Evolutionary conservation across 352 stramenopile genomes (phyloP).

Genomic region (Globisporangium perplexum): DNA sequence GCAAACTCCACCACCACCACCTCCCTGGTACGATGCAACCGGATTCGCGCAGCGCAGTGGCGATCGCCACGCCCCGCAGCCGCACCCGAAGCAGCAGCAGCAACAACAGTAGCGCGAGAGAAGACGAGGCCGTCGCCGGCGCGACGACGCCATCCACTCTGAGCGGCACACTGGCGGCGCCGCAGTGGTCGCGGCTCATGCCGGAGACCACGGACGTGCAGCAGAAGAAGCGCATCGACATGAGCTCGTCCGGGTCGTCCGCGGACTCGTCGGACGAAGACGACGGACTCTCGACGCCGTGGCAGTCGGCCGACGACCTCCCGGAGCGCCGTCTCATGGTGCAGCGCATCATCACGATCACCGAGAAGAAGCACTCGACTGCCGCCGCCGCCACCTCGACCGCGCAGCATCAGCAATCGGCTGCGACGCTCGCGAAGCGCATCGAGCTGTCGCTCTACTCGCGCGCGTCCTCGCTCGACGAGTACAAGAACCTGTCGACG

Average conservation of each 20-base stretch:
- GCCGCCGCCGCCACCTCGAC: slow-evolving; percentile 55
- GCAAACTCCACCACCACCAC: no score
- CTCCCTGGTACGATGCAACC: no score
- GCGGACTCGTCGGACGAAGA: slow-evolving; percentile 9
- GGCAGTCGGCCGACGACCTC: slow-evolving; percentile 77
- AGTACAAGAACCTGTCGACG: slow-evolving; percentile 86
- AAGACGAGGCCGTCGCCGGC: slow-evolving; percentile 2
- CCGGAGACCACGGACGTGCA: slow-evolving; percentile 19
- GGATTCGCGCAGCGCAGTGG: neutral
- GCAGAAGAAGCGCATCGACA: slow-evolving; percentile 16
- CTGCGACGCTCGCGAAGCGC: slow-evolving; percentile 75
- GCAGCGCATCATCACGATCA: slow-evolving; percentile 86
- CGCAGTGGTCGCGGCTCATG: slow-evolving; percentile 24
- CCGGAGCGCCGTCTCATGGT: slow-evolving; percentile 80
- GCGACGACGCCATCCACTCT: slow-evolving; percentile 20
- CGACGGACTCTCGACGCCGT: slow-evolving; percentile 52
- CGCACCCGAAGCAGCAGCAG: neutral
- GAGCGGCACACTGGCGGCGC: slow-evolving; percentile 13
- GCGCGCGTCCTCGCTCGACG: slow-evolving; percentile 68
- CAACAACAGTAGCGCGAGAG: slow-evolving; percentile 4
- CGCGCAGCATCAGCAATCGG: slow-evolving; percentile 29
- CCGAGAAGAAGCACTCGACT: slow-evolving; percentile 28
- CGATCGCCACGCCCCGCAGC: slow-evolving; percentile 2
- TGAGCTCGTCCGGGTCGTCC: slow-evolving; percentile 11
- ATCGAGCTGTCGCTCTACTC: slow-evolving; percentile 86